A percentile compares a stretch with the other conserved stretches of the same genome.
Evolutionary conservation across 805 yeast genomes (phyloP).

Genomic region (Teunomyces aglyptinius): DNA sequence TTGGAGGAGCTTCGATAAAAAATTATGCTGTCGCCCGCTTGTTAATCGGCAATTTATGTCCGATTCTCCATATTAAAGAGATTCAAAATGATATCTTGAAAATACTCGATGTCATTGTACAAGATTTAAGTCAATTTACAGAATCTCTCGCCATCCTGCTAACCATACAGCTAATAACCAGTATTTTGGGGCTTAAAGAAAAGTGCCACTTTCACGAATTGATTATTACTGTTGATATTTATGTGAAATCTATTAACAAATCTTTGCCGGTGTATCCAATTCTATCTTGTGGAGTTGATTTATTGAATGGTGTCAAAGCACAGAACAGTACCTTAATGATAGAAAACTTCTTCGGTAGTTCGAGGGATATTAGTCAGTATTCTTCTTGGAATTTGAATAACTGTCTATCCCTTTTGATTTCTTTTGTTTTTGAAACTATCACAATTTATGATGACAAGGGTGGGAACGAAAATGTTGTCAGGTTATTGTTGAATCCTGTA

Average conservation of each 20-base stretch:
- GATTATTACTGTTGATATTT: neutral
- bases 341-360: constrained; percentile 13
- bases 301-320: constrained; percentile 1
- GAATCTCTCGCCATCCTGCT: constrained; percentile 8
- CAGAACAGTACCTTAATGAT: constrained; percentile 5
- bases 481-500: constrained; percentile 4
- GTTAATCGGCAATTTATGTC: constrained; percentile 17
- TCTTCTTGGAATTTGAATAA: neutral
- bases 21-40: constrained; percentile 16
- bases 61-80: constrained; percentile 14
- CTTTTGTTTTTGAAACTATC: constrained; percentile 8
- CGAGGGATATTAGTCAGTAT: constrained; percentile 1
- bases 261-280: neutral
- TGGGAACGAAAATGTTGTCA: constrained; percentile 2
- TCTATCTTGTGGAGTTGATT: constrained; percentile 2
- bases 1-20: constrained; percentile 18
- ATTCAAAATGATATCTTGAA: constrained; percentile 23
- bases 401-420: constrained; percentile 1
- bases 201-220: neutral
- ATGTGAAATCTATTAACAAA: neutral
- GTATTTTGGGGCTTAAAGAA: constrained; percentile 5
- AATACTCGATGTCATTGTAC: constrained; percentile 19
- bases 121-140: constrained; percentile 3
- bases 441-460: neutral
- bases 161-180: constrained; percentile 9